Evolutionary conservation across 306 rosid genomes (phyloP), one percentile per base, ranked within the genome.

Genomic region (Begonia fuchsioides): DNA sequence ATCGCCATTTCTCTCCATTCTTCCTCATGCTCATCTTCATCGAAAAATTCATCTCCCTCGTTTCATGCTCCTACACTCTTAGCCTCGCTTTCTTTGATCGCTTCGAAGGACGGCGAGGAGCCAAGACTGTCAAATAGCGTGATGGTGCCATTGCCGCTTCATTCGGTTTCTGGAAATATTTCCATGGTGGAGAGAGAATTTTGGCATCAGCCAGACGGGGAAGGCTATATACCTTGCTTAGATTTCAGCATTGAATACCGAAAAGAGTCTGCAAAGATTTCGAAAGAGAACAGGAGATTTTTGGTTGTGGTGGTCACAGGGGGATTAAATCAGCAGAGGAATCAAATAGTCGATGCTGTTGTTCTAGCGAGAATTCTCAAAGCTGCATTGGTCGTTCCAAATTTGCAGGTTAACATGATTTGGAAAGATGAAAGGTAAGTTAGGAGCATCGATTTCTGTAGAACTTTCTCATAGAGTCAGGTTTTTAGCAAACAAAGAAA

Each of bases 251-350:
- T 77, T 2, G 80, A 55, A 35, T 77, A 67, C 32, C 50, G 84
- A 15, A 63, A 56, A 47, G 54, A 66, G 2, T 73, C 80, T 0
- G 43, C 38, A 0, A 11, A 13, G 54, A 56, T 73, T 51, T 55
- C 74, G 1, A 52, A 64, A 59, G 77, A 69, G 72, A 73, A 60
- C 43, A 66, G 60, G 54, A 69, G 74, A 67, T 73, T 69, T 54
- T 61, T 77, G 50, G 52, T 77, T 62, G 80, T 73, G 58, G 73
- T 70, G 62, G 80, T 67, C 17, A 63, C 80, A 0, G 84, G 84
- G 8, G 84, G 84, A 17, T 15, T 77, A 44, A 77, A 77, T 49
- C 84, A 77, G 65, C 84, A 73, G 68, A 77, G 77, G 44, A 77
- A 77, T 49, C 77, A 73, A 58, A 77, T 73, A 54, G 68, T 68